Conservation (phyloP, 805 yeast species). For the Metschnikowia matae region DNA sequence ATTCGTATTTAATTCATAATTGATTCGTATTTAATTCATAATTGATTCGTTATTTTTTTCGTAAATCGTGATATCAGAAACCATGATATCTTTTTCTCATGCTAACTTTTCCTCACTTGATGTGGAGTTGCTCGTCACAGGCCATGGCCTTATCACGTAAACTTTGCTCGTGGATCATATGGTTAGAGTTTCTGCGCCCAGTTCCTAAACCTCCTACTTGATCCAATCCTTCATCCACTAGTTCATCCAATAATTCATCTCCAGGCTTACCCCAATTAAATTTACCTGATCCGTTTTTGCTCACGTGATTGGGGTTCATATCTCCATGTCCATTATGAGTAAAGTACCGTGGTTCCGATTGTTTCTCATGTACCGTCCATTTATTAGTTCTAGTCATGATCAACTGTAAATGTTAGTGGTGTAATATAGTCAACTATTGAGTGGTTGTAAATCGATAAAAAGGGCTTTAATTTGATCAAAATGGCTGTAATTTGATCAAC, state of each 20-base stretch:
- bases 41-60: too few relatives aligned
- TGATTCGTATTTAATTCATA: too few relatives aligned
- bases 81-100: too few relatives aligned
- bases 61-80: too few relatives aligned
- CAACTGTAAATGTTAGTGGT: too few relatives aligned
- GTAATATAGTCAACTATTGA: too few relatives aligned
- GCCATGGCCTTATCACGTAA: constrained; percentile 21
- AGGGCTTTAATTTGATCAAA: too few relatives aligned
- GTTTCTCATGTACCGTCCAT: constrained; percentile 65
- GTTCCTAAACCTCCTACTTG: constrained; percentile 18
- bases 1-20: too few relatives aligned
- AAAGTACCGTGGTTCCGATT: constrained; percentile 65
- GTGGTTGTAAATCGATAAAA: too few relatives aligned
- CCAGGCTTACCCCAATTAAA: constrained; percentile 86
- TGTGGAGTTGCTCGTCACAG: constrained; percentile 10
- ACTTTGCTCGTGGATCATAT: constrained; percentile 29
- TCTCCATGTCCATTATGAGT: constrained; percentile 70
- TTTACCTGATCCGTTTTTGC: constrained; percentile 82
- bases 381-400: constrained; percentile 67
- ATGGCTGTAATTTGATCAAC: too few relatives aligned
- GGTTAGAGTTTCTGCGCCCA: constrained; percentile 40
- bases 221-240: constrained; percentile 47
- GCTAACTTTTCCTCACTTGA: neutral
- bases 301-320: constrained; percentile 69
- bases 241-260: constrained; percentile 61